Conservation (phyloP, 257 asterid genomes). For the Rehmannia glutinosa region DNA sequence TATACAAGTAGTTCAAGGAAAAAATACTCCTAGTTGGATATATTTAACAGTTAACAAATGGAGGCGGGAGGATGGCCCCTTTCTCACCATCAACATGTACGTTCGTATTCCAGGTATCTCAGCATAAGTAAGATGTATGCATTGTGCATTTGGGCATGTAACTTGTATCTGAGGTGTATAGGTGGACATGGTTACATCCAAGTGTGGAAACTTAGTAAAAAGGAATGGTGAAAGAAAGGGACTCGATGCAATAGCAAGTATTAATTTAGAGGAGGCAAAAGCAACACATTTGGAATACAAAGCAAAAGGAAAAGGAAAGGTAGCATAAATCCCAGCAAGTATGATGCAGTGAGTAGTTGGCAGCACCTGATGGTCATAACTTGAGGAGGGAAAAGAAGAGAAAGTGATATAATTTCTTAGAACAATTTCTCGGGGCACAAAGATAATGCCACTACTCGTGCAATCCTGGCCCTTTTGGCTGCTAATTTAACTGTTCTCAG, state of each 20-base stretch:
- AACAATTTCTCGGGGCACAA: no score
- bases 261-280: neutral
- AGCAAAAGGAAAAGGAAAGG: neutral
- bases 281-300: neutral
- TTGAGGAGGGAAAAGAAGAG: no score
- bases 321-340: no score
- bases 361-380: no score
- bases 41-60: neutral
- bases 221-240: no score
- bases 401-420: no score
- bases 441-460: no score
- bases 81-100: neutral
- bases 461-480: no score
- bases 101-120: neutral
- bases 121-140: neutral
- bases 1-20: neutral
- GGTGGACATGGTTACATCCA: neutral
- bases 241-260: neutral
- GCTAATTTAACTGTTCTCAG: no score
- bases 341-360: no score
- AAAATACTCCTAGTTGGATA: neutral
- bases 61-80: neutral
- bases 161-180: neutral
- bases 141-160: slow-evolving; percentile 2
- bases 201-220: neutral